These are phyloP conservation scores for Pythium aristosporum DNA, from an alignment of 352 stramenopile species.

Conservation along the genomic window DNA sequence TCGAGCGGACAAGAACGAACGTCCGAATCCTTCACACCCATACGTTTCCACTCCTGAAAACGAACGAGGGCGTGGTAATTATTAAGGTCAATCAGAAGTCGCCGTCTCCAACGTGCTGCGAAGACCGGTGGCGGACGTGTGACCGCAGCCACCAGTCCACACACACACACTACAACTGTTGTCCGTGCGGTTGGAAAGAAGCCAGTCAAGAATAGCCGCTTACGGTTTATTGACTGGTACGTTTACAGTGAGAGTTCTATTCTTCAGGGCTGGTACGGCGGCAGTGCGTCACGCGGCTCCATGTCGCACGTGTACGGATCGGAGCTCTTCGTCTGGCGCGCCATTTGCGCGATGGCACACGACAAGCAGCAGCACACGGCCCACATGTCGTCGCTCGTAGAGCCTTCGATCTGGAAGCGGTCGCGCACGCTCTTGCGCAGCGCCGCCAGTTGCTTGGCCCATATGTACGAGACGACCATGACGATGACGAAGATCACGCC, in stretches of 20 bases:
- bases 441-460: background rate
- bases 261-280: constrained; percentile 7
- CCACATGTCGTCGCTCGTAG: constrained; percentile 1
- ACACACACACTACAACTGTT: too few species aligned
- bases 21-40: too few species aligned
- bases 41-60: too few species aligned
- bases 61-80: too few species aligned
- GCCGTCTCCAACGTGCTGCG: too few species aligned
- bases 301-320: background rate
- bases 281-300: constrained; percentile 9
- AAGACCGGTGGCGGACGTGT: too few species aligned
- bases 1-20: too few species aligned
- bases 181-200: background rate
- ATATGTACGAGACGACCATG: background rate
- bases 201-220: background rate
- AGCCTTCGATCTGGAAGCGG: constrained; percentile 10
- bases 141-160: too few species aligned
- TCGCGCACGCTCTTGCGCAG: constrained; percentile 7
- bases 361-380: background rate
- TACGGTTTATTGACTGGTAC: background rate
- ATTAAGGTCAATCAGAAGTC: too few species aligned
- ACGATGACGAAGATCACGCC: background rate
- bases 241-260: background rate
- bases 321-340: constrained; percentile 13
- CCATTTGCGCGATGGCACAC: constrained; percentile 9